These are phyloP conservation scores for Epichloe gansuensis DNA, from an alignment of 2,329 filamentous ascomycete genomes.

Conservation along the genomic window DNA sequence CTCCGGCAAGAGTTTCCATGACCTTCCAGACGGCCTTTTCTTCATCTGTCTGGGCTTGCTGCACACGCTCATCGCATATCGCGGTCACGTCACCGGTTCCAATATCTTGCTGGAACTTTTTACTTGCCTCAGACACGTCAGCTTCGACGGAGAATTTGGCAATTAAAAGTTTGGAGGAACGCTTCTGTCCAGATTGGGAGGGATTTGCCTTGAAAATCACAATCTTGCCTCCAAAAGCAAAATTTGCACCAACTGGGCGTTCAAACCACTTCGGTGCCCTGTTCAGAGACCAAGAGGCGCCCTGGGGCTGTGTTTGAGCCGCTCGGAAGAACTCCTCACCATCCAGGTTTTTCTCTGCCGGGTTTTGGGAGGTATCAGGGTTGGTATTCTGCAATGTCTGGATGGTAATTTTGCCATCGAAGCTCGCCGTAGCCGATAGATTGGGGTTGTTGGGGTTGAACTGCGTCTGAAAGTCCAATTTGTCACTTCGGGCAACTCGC, in stretches of 20 bases:
- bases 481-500: conserved; percentile 94
- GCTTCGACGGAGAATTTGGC: conserved; percentile 83
- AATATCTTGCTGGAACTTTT: conserved; percentile 76
- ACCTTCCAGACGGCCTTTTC: conserved; percentile 96
- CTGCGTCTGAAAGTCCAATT: conserved; percentile 97
- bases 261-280: conserved; percentile 88
- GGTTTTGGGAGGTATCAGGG: conserved; percentile 54
- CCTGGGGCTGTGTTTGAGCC: conserved; percentile 83
- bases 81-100: conserved; percentile 62
- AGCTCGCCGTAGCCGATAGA: conserved; percentile 87
- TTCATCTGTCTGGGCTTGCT: conserved; percentile 67
- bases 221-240: conserved; percentile 91
- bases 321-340: conserved; percentile 95
- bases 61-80: conserved; percentile 71
- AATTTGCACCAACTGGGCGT: conserved; percentile 72
- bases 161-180: conserved; percentile 68
- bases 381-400: conserved; percentile 94
- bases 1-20: conserved; percentile 74
- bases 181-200: conserved; percentile 48
- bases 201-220: conserved; percentile 57
- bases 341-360: conserved; percentile 59
- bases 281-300: conserved; percentile 72
- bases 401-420: conserved; percentile 89
- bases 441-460: conserved; percentile 92
- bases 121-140: conserved; percentile 69